These are phyloP conservation scores for Zygotorulaspora mrakii DNA, from an alignment of 1,139 yeast species.

Conservation along the genomic window DNA sequence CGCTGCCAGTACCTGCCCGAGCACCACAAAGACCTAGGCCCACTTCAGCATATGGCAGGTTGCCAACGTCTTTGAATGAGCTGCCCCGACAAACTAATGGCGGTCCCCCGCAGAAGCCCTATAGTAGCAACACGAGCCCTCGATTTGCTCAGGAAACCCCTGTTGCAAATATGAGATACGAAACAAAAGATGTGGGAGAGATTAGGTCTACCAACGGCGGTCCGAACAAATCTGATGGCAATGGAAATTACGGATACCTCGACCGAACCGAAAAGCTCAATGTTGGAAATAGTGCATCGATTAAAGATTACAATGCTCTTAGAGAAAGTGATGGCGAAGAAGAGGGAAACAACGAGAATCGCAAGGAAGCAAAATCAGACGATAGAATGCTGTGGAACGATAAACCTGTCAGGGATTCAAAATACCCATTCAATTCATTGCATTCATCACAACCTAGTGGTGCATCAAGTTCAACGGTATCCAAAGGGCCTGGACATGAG, in stretches of 20 bases:
- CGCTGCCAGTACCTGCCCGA: conserved; percentile 2
- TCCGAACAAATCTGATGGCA: not conserved
- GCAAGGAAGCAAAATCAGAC: no score
- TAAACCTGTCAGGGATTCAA: no score
- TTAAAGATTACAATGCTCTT: no score
- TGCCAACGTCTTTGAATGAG: not conserved
- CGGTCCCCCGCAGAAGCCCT: not conserved
- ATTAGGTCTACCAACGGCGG: not conserved
- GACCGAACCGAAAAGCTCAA: not conserved
- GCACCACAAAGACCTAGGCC: not conserved
- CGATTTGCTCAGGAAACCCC: no score
- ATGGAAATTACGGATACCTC: not conserved
- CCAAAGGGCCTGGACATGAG: not conserved
- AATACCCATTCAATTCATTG: not conserved
- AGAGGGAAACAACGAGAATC: no score
- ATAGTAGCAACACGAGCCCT: not conserved
- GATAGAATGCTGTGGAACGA: no score
- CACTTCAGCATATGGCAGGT: not conserved
- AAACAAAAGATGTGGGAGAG: not conserved
- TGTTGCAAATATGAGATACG: not conserved
- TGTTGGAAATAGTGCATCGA: no score
- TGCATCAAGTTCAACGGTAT: no score
- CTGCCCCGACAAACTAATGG: not conserved
- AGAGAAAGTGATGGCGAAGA: no score
- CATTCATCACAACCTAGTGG: not conserved